These are phyloP conservation scores for Metrosideros polymorpha DNA, from an alignment of 441 rosid species.

Conservation along the genomic window DNA sequence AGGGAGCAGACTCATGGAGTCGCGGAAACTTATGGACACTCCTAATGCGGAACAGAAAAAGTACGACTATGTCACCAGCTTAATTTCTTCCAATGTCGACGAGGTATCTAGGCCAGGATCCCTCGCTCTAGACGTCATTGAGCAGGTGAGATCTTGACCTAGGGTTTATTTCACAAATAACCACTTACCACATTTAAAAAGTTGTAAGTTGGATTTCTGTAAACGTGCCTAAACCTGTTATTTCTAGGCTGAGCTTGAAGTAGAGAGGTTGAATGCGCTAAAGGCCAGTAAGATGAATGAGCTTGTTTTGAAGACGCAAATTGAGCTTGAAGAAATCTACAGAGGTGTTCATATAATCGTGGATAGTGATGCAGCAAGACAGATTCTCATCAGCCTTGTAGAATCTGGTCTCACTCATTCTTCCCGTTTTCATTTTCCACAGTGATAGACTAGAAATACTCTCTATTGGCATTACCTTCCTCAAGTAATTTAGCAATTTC, in stretches of 20 bases:
- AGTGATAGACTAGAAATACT: neutral
- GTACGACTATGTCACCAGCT: conserved; percentile 37
- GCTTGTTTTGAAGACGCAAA: conserved; percentile 70
- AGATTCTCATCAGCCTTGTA: conserved; percentile 39
- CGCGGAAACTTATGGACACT: conserved; percentile 72
- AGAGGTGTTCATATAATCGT: conserved; percentile 61
- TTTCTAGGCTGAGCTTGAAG: conserved; percentile 57
- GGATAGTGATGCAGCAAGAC: conserved; percentile 48
- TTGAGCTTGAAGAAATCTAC: conserved; percentile 72
- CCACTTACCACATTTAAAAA: neutral
- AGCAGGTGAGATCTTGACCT: conserved; percentile 33
- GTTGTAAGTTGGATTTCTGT: neutral
- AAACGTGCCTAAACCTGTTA: neutral
- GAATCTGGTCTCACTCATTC: conserved; percentile 41
- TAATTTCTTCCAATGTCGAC: conserved; percentile 36
- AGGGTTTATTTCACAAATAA: neutral
- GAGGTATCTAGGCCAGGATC: conserved; percentile 42
- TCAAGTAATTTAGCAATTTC: neutral
- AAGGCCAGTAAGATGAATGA: conserved; percentile 86
- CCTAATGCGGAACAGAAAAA: conserved; percentile 42
- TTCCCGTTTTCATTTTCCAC: neutral
- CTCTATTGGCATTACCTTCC: neutral
- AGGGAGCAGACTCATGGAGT: conserved; percentile 48
- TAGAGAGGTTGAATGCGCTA: conserved; percentile 47
- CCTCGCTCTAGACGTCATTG: conserved; percentile 57